Evolutionary conservation across 2,329 filamentous ascomycete species (phyloP).

Genomic region (Colletotrichum zoysiae): DNA sequence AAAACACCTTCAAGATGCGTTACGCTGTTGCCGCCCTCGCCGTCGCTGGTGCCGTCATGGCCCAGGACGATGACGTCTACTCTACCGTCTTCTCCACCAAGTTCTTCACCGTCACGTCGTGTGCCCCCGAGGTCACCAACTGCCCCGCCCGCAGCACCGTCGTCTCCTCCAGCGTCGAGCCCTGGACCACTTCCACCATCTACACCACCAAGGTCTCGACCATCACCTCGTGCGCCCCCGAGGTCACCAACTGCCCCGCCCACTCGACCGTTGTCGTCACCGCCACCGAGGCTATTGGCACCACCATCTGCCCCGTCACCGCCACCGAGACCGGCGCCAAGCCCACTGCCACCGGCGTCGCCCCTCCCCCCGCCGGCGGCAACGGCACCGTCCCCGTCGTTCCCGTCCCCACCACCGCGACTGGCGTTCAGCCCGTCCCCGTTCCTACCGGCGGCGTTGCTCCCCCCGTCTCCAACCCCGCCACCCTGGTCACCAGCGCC

Average conservation of each 20-base stretch:
- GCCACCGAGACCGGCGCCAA: conserved; percentile 42
- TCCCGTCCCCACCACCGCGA: conserved; percentile 32
- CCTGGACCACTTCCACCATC: conserved; percentile 61
- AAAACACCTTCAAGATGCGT: conserved; percentile 69
- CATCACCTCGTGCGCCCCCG: conserved; percentile 71
- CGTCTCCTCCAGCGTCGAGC: conserved; percentile 54
- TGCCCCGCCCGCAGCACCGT: conserved; percentile 58
- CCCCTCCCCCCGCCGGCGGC: conserved; percentile 48
- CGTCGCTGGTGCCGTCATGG: conserved; percentile 59
- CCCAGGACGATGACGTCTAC: conserved; percentile 46
- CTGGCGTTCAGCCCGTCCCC: conserved; percentile 40
- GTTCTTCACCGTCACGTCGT: conserved; percentile 67
- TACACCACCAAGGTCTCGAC: conserved; percentile 71
- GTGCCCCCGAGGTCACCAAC: conserved; percentile 63
- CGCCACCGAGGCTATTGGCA: conserved; percentile 56
- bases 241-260: conserved; percentile 73
- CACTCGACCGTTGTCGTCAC: conserved; percentile 54
- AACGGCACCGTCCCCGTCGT: conserved; percentile 44
- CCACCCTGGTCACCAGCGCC: conserved; percentile 40
- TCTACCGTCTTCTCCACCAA: conserved; percentile 69
- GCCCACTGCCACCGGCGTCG: conserved; percentile 43
- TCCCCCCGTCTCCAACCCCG: conserved; percentile 43
- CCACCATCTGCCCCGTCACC: conserved; percentile 58
- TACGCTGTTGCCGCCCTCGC: conserved; percentile 67
- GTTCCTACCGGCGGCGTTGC: conserved; percentile 43